Evolutionary conservation across 305 asterid species (phyloP), one percentile per base, ranked within the genome.

Genomic region (Fraxinus xanthoxyloides): DNA sequence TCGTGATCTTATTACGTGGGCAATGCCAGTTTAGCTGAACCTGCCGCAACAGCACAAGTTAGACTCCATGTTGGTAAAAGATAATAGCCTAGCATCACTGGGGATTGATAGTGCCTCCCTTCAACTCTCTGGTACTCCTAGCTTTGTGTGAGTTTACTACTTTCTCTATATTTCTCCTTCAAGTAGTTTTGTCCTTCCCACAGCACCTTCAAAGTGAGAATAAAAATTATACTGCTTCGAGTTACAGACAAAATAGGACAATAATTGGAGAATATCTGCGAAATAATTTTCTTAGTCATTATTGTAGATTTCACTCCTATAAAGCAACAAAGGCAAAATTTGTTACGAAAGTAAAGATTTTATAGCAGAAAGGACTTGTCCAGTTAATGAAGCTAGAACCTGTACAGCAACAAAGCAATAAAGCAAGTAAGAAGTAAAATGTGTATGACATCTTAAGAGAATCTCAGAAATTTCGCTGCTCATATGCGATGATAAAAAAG

Each of bases 141-240:
- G 34, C 72, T 63, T 6, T 23, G 32, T 9, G 72, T 7, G 2
- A 63, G 72, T 56, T 9, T 10, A 23, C 13, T 24, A 63, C n/a
- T 61, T 8, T 63, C 34, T 63, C 32, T 63, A 43, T 56, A 72
- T 69, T 74, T 76, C 80, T 59, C 75, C 40, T 31, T 87, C 90
- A 88, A 21, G 28, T 82, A 86, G 72, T 86, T 77, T 79, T 81
- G 80, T 91, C 97, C 87, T 92, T 91, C 75, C 97, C 98, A 77
- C 98, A 94, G 88, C 97, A 92, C 93, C 98, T 93, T 74, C 75
- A 85, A 24, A 24, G 46, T 76, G 69, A 74, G 43, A 75, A 54
- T 17, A 54, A 54, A 54, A 77, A 40, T 28, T 61, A 69, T 63
- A 63, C 21, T 36, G 3, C 8, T 9, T 9, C 19, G 38, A 34